Base-by-base conservation (phyloP, 805 yeast species). In the Pichia cabralensis region DNA sequence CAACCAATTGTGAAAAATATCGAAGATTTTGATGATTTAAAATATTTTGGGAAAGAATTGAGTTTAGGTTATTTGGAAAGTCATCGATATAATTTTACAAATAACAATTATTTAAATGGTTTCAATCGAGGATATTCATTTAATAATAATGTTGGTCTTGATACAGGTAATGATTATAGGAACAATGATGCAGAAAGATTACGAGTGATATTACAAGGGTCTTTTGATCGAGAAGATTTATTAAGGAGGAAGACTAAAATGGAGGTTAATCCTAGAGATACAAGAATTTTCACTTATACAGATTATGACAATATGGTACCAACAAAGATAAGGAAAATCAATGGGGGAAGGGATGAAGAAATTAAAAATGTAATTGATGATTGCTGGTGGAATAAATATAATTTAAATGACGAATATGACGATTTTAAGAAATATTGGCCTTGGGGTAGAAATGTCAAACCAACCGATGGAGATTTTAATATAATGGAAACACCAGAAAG, bases 1-100 rank as follows among this genome's bases (percentile, higher is more conserved):
- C 55, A 50, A 37, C 58, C 58, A 16, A 40, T 53, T 11, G 34
- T 55, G 6, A 50, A 49, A 36, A 46, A 55, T 5, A 49, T 51
- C 28, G 55, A 48, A n/a, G 60, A 57, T 28, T 45, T 56, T n/a
- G 35, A 34, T 25, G 42, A 41, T n/a, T 26, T 36, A 3, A 12
- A 28, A 4, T 21, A 35, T 12, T 37, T 33, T 31, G 43, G 46
- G n/a, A 43, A 43, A 6, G 45, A 42, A 15, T 29, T 36, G 13
- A 29, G 29, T 19, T 20, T 36, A 6, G 40, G 40, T 1, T 36
- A 36, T 17, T 21, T 36, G 5, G 40, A 36, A n/a, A 36, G 36
- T 19, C 33, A 36, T 18, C 19, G 28, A 28, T 36, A 17, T 18
- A n/a, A 23, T 13, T 30, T 29, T 22, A n/a, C 23, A 7, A 24